These are phyloP conservation scores for Linum lewisii DNA, from an alignment of 345 rosid genomes.

Conservation along the genomic window DNA sequence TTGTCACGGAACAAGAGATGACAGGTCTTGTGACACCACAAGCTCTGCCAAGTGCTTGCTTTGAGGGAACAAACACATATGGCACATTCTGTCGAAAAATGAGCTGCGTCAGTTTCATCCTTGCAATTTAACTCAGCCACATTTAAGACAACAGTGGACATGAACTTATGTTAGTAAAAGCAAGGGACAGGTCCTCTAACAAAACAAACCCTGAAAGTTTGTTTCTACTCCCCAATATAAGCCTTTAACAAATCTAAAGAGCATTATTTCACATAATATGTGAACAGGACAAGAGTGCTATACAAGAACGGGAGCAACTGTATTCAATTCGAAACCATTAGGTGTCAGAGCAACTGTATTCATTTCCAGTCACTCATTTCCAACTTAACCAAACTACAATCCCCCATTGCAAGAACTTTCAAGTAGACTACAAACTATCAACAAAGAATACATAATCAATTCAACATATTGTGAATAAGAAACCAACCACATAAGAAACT, in stretches of 20 bases:
- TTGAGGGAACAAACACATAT: constrained; percentile 94
- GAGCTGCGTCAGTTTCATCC: neutral
- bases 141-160: constrained; percentile 2
- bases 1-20: constrained; percentile 76
- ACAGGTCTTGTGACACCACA: constrained; percentile 96
- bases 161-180: neutral
- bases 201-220: neutral
- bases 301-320: neutral
- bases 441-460: no score
- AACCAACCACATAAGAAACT: neutral
- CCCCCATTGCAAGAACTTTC: neutral
- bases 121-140: constrained; percentile 10
- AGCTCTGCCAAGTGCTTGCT: constrained; percentile 93
- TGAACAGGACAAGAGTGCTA: neutral
- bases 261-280: neutral
- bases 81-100: constrained; percentile 62
- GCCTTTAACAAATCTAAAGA: neutral
- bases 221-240: neutral
- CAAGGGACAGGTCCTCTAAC: neutral
- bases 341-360: no score
- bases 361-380: neutral
- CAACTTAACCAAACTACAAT: neutral
- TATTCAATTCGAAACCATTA: neutral
- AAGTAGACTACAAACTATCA: neutral
- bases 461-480: no score